Evolutionary conservation across 1,284 basidiomycete species (phyloP).

Genomic region (Mycena citricolor): DNA sequence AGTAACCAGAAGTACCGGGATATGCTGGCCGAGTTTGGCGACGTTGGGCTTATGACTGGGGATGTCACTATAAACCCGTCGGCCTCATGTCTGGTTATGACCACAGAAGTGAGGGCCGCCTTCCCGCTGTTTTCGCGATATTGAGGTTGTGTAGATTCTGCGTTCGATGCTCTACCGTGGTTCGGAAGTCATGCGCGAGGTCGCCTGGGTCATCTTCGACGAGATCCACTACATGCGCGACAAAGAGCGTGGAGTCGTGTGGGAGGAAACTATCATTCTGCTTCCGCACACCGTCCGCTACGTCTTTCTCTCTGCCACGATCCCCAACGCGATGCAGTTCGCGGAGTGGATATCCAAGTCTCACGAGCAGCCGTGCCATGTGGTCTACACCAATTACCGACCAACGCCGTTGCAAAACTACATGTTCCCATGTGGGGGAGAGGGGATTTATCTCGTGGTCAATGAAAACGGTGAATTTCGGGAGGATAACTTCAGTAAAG

Average conservation of each 20-base stretch:
- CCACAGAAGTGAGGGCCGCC: constrained; percentile 80
- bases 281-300: constrained; percentile 95
- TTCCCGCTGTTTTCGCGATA: background rate
- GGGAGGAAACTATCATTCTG: constrained; percentile 94
- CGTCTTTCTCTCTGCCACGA: constrained; percentile 99
- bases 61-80: constrained; percentile 99
- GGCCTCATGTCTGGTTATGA: constrained; percentile 98
- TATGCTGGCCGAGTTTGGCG: constrained; percentile 94
- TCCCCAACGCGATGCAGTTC: constrained; percentile 99
- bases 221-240: constrained; percentile 99
- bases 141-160: constrained; percentile 68
- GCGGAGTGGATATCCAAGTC: constrained; percentile 98
- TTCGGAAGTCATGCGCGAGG: constrained; percentile 99
- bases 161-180: constrained; percentile 99
- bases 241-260: constrained; percentile 87
- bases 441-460: constrained; percentile 97
- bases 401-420: constrained; percentile 99
- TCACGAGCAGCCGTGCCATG: constrained; percentile 97
- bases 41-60: constrained; percentile 99
- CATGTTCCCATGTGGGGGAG: constrained; percentile 93
- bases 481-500: constrained; percentile 97
- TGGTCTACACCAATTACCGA: constrained; percentile 99
- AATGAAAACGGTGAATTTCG: constrained; percentile 97
- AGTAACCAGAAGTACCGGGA: constrained; percentile 99
- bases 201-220: constrained; percentile 99